phyloP scores from a whole-genome alignment of 176 grass and related monocot genomes.

The Poa annua region DNA sequence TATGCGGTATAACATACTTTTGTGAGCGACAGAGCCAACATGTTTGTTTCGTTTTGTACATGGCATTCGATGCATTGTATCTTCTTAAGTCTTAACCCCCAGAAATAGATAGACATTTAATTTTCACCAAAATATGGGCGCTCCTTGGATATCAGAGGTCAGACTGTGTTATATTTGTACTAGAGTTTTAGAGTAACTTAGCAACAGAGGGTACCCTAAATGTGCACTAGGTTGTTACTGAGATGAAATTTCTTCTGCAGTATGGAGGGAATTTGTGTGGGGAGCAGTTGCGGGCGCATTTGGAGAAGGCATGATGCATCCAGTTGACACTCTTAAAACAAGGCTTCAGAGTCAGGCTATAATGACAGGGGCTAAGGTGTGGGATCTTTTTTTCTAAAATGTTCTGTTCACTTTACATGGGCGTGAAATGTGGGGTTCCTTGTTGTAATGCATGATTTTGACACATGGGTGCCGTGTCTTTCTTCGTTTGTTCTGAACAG shows the following conservation, averaged over 20 bases:
- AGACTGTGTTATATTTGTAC: slow-evolving; percentile 9
- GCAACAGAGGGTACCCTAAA: not conserved
- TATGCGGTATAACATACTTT: not conserved
- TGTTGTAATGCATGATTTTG: not conserved
- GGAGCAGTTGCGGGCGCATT: not conserved
- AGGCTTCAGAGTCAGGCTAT: slow-evolving; percentile 18
- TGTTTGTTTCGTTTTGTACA: not conserved
- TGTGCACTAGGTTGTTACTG: not conserved
- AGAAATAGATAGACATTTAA: not conserved
- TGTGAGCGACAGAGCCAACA: not conserved
- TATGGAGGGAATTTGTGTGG: slow-evolving; percentile 6
- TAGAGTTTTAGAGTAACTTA: not conserved
- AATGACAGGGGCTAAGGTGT: not conserved
- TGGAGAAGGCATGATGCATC: slow-evolving; percentile 13
- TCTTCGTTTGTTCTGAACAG: not conserved
- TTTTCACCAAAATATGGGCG: not conserved
- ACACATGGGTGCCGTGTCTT: not conserved
- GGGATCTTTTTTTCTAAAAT: not conserved
- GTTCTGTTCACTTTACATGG: not conserved
- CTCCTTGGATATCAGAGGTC: not conserved
- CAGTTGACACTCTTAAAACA: not conserved
- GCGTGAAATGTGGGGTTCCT: not conserved
- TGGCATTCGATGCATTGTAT: not conserved
- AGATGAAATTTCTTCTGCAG: not conserved
- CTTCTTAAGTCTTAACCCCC: not conserved